These are phyloP conservation scores for Tetracentron sinense DNA, from an alignment of 164 flowering plant genomes.

Conservation along the genomic window DNA sequence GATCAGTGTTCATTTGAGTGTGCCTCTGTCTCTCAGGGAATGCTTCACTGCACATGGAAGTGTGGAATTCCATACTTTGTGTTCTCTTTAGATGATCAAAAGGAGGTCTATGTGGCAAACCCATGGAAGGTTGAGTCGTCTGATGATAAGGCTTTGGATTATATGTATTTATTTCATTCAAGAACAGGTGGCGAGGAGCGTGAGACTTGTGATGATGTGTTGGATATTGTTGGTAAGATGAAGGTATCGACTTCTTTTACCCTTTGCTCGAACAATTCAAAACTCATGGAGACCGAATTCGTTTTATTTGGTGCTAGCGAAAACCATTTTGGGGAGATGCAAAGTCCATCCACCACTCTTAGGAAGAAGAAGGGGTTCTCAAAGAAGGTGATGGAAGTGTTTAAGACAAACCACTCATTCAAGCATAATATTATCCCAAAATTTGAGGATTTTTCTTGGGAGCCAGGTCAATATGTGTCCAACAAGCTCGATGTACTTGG, in stretches of 20 bases:
- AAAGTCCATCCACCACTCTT: slow-evolving; percentile 19
- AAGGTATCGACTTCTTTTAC: slow-evolving; percentile 50
- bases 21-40: slow-evolving; percentile 42
- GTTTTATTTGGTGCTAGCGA: slow-evolving; percentile 45
- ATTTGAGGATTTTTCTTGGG: slow-evolving; percentile 32
- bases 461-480: slow-evolving; percentile 25
- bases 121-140: slow-evolving; percentile 33
- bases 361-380: slow-evolving; percentile 37
- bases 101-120: slow-evolving; percentile 51
- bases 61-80: slow-evolving; percentile 57
- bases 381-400: slow-evolving; percentile 42
- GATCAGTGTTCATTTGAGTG: slow-evolving; percentile 39
- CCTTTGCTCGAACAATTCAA: slow-evolving; percentile 39
- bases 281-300: slow-evolving; percentile 60
- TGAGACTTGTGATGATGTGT: slow-evolving; percentile 16
- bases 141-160: slow-evolving; percentile 39
- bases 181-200: slow-evolving; percentile 28
- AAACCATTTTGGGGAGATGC: slow-evolving; percentile 23
- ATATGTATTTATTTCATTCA: slow-evolving; percentile 53
- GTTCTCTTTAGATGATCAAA: slow-evolving; percentile 63
- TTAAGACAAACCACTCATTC: slow-evolving; percentile 35
- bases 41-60: slow-evolving; percentile 72
- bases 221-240: slow-evolving; percentile 69
- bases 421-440: slow-evolving; percentile 35
- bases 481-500: slow-evolving; percentile 16